Percentiles rank a stretch among this genome's conserved stretches.
Conservation (phyloP, 306 rosid species). For the Glycyrrhiza uralensis region DNA sequence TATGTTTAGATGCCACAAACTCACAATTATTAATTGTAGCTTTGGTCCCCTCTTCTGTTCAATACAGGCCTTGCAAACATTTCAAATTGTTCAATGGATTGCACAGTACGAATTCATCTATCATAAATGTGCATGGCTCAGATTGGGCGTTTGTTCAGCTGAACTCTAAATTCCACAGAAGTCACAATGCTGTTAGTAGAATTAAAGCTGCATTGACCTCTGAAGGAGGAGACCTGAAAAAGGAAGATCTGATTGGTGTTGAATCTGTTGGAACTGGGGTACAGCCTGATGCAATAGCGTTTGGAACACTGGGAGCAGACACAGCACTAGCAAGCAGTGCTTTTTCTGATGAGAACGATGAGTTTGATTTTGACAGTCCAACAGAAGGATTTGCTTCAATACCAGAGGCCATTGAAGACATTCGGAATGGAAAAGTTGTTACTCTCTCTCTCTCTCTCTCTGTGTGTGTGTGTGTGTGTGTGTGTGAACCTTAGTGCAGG, state of each 20-base stretch:
- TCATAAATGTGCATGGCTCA: not conserved
- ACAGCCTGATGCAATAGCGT: slow-evolving; percentile 36
- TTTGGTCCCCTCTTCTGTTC: not conserved
- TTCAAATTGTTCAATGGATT: slow-evolving; percentile 32
- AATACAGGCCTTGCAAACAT: slow-evolving; percentile 10
- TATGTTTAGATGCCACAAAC: not conserved
- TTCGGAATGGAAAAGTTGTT: slow-evolving; percentile 77
- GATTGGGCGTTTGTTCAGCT: slow-evolving; percentile 14
- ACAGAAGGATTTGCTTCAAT: slow-evolving; percentile 76
- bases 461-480: not conserved
- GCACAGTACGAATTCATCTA: not conserved
- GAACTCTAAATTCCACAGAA: slow-evolving; percentile 30
- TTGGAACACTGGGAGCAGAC: slow-evolving; percentile 44
- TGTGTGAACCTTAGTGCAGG: not conserved
- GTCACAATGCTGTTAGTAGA: slow-evolving; percentile 31
- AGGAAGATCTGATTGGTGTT: slow-evolving; percentile 16
- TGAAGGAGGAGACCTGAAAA: slow-evolving; percentile 50
- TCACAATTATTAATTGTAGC: not conserved
- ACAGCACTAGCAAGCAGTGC: slow-evolving; percentile 33
- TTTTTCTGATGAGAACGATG: slow-evolving; percentile 50
- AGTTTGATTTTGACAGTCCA: slow-evolving; percentile 64
- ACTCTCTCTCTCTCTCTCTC: slow-evolving; percentile 1
- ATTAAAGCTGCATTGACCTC: slow-evolving; percentile 53
- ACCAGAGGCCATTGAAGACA: slow-evolving; percentile 73
- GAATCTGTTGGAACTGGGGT: slow-evolving; percentile 33